Evolutionary conservation across 805 yeast species (phyloP).

Genomic region (Saccharomyces eubayanus): DNA sequence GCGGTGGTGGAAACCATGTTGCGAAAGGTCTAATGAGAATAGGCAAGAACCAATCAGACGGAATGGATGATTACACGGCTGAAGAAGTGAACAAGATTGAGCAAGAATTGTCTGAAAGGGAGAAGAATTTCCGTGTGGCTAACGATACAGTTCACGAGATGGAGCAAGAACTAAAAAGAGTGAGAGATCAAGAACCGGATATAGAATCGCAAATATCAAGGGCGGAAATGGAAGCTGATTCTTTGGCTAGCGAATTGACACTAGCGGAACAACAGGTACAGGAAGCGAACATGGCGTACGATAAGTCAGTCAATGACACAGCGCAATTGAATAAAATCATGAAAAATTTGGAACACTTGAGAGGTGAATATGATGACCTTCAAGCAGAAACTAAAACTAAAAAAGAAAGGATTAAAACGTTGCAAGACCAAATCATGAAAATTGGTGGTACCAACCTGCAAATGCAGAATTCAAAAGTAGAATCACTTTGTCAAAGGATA

Average conservation of each 20-base stretch:
- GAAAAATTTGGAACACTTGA: constrained; percentile 26
- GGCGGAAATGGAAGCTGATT: constrained; percentile 53
- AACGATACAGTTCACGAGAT: constrained; percentile 48
- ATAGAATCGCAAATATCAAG: constrained; percentile 55
- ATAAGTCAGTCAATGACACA: constrained; percentile 23
- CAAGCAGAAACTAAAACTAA: constrained; percentile 47
- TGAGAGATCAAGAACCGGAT: constrained; percentile 63
- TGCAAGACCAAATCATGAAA: constrained; percentile 76
- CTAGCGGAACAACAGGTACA: constrained; percentile 39
- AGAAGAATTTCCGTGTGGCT: constrained; percentile 43
- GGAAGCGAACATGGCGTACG: constrained; percentile 25
- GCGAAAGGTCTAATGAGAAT: constrained; percentile 69
- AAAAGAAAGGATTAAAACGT: constrained; percentile 42
- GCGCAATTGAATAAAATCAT: constrained; percentile 21
- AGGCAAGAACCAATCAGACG: constrained; percentile 27
- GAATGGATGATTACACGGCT: constrained; percentile 35
- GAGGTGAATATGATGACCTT: constrained; percentile 38
- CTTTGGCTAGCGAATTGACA: constrained; percentile 45
- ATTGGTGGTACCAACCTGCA: constrained; percentile 85
- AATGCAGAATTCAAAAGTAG: constrained; percentile 74
- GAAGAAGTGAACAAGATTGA: constrained; percentile 50
- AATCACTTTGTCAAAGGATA: constrained; percentile 58
- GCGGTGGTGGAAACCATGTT: constrained; percentile 83
- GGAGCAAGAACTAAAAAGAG: constrained; percentile 46
- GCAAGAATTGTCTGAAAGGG: constrained; percentile 44